Evolutionary conservation across 202 grass and related monocot genomes (phyloP), one percentile per base, ranked within the genome.

Genomic region (Brachypodium distachyon): DNA sequence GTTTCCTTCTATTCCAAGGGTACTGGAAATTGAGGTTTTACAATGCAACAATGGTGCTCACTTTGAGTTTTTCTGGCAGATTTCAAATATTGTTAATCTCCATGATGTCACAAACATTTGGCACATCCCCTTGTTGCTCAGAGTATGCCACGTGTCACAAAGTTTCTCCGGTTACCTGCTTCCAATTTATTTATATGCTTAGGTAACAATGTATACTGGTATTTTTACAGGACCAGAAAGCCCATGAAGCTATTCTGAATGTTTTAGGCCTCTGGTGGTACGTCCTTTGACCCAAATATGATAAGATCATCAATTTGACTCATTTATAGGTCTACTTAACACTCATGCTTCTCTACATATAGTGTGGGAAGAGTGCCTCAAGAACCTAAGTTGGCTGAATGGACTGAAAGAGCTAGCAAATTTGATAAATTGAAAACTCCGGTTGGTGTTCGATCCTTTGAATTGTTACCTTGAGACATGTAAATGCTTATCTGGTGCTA

Each of bases 81-180:
- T 65, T 13, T 57, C 71, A 64, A 91, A 91, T 79, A 96, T 99
- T 54, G 77, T 99, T 76, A 93, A 76, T 85, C 87, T 99, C 25
- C 66, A 90, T 77, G 96, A 99, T 74, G 96, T 99, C 67, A 69
- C 89, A 9, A 99, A 99, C 68, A 99, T 99, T 68, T 99, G 96
- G 96, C 92, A 92, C 68, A 96, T 99, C 74, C 96, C 96, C 40
- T 83, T 99, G 85, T 72, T 99, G 80, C 84, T 99, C 73, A 96
- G 71, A 90, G 96, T 96, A 94, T 66, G 72, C 27, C 72, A 44
- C 39, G n/a, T n/a, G n/a, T n/a, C n/a, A 68, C 61, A 43, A 67
- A 17, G 46, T 51, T 61, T 76, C 11, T 79, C 32, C 14, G 36
- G 14, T 70, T 72, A 7, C 28, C 33, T 74, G 50, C 39, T 66